Conservation (phyloP, 2,329 filamentous ascomycete genomes). For the Talaromyces sp. region DNA sequence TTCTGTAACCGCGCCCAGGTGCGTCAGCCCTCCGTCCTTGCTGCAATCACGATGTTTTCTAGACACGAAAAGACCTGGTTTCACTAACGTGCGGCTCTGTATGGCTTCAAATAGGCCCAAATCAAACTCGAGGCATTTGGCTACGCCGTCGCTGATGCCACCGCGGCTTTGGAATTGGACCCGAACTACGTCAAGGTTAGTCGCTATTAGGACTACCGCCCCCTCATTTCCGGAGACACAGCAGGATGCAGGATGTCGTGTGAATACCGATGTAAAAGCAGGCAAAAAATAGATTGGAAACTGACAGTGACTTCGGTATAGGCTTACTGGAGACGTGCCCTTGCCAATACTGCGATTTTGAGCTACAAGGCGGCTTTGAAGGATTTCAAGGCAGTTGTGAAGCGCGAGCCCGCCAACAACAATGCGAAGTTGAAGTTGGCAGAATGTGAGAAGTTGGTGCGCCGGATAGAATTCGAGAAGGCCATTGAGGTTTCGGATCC, state of each 20-base stretch:
- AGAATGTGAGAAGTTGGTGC: conserved; percentile 93
- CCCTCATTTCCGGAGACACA: background rate
- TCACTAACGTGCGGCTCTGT: conserved; percentile 5
- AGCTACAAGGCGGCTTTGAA: conserved; percentile 83
- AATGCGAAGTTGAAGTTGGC: conserved; percentile 88
- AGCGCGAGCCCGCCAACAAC: conserved; percentile 83
- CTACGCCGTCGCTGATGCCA: conserved; percentile 87
- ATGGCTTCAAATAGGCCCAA: conserved; percentile 64
- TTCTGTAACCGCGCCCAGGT: conserved; percentile 96
- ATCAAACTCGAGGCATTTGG: conserved; percentile 96
- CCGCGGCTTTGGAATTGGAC: conserved; percentile 87
- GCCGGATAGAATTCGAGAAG: conserved; percentile 87
- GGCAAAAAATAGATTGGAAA: background rate
- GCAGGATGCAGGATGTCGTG: background rate
- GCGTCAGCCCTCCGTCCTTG: conserved; percentile 35
- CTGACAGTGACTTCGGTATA: conserved; percentile 39
- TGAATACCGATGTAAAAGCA: background rate
- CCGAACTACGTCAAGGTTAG: conserved; percentile 82
- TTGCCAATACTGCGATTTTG: conserved; percentile 88
- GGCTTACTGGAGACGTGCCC: conserved; percentile 92
- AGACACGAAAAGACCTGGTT: background rate
- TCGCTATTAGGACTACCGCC: conserved; percentile 1
- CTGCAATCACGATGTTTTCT: conserved; percentile 11
- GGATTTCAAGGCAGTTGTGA: conserved; percentile 90
- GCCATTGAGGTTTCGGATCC: conserved; percentile 93